Evolutionary conservation across 1,139 yeast species (phyloP), one percentile per base, ranked within the genome.

Genomic region (Geotrichum phurueaensis): DNA sequence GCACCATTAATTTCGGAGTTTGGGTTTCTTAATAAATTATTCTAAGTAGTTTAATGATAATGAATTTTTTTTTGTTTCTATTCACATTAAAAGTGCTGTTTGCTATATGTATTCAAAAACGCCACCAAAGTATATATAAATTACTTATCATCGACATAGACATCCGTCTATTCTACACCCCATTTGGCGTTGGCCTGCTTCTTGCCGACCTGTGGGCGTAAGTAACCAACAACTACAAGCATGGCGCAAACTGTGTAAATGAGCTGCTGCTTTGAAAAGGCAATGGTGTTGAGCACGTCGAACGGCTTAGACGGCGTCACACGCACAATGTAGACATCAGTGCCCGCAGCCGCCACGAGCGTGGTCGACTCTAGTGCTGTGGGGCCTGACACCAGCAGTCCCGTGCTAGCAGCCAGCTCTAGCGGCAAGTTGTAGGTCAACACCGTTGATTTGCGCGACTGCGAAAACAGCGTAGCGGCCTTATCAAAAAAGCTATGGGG

Each of bases 331-430:
- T 88, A 92, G 23, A 87, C 74, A 70, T 89, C 96, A 2, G 67
- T 61, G 47, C 89, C 90, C 59, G 81, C 76, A 27, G 83, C 81
- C 65, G 95, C 86, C 1, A 91, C 81, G 47, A 88, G 78, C 1
- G 87, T 78, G 0, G 98, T 90, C 1, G 96, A 88, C 73, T 94
- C 99, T 62, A 90, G 77, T 54, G 83, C 80, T 0, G 97, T 87
- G 1, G 94, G 84, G 43, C 79, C 75, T 3, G 47, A n/a, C 10
- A 39, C 47, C 0, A 39, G 20, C 9, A 39, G 39, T 3, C 39
- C n/a, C n/a, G n/a, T 39, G 47, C 10, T 39, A 15, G 31, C 29
- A 25, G 52, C 45, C 2, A 50, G 45, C 3, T 43, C 12, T 3
- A 45, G 33, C 31, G 57, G 51, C 23, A 54, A 25, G 18, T 54